A percentile compares a stretch with the other conserved stretches of the same genome.
phyloP scores from a whole-genome alignment of 345 rosid species.

The Odontarrhena argentea region DNA sequence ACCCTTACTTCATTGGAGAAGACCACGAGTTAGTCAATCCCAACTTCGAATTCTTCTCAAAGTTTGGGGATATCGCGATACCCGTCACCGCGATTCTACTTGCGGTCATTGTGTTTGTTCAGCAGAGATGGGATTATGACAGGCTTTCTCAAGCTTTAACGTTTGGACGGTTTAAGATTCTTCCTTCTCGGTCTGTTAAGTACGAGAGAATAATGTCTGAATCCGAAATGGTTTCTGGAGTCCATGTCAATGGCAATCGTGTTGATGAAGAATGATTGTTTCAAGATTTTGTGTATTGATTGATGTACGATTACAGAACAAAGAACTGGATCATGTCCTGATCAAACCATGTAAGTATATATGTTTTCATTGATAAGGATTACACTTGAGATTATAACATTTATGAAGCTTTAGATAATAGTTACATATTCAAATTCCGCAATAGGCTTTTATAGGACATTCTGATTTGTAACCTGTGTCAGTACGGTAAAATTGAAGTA shows the following conservation, averaged over 20 bases:
- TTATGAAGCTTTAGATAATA: slow-evolving; percentile 8
- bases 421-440: slow-evolving; percentile 40
- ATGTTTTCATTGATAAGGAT: slow-evolving; percentile 14
- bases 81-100: slow-evolving; percentile 64
- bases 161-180: slow-evolving; percentile 55
- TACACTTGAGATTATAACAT: slow-evolving; percentile 19
- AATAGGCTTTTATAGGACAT: slow-evolving; percentile 45
- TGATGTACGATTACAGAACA: slow-evolving; percentile 23
- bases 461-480: slow-evolving; percentile 31
- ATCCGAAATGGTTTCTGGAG: slow-evolving; percentile 62
- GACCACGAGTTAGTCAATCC: slow-evolving; percentile 79
- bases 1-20: slow-evolving; percentile 62
- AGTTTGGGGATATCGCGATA: slow-evolving; percentile 73
- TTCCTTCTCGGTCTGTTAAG: slow-evolving; percentile 58
- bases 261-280: slow-evolving; percentile 51
- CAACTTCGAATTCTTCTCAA: slow-evolving; percentile 67
- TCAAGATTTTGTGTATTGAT: slow-evolving; percentile 18
- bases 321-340: slow-evolving; percentile 25
- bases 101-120: slow-evolving; percentile 56
- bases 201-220: slow-evolving; percentile 78
- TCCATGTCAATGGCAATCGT: slow-evolving; percentile 43
- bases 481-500: slow-evolving; percentile 37
- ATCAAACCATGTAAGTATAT: slow-evolving; percentile 31
- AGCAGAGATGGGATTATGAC: slow-evolving; percentile 83
- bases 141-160: slow-evolving; percentile 58